Evolutionary conservation across 331 rosid genomes (phyloP).

Genomic region (Spiraea crenata): DNA sequence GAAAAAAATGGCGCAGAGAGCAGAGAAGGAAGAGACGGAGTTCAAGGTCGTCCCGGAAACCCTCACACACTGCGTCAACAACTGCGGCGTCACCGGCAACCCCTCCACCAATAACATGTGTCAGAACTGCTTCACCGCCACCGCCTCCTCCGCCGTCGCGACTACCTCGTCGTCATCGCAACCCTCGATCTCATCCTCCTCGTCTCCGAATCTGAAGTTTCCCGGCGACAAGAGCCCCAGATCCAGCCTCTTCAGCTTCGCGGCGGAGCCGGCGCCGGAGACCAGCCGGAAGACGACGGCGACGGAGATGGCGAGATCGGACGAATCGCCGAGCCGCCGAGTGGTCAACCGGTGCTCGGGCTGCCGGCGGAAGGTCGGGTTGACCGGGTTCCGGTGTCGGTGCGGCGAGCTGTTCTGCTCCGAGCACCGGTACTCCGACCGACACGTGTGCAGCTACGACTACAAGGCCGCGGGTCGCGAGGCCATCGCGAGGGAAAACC

Average conservation of each 20-base stretch:
- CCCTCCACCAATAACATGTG: conserved; percentile 89
- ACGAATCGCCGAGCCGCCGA: conserved; percentile 42
- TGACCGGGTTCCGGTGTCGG: conserved; percentile 88
- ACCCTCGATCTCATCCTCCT: conserved; percentile 23
- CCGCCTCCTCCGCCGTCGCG: conserved; percentile 36
- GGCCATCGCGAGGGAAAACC: conserved; percentile 90
- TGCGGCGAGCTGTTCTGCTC: conserved; percentile 90
- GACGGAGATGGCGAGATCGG: conserved; percentile 32
- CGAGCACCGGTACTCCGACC: conserved; percentile 90
- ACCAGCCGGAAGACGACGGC: conserved; percentile 4
- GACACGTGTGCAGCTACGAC: conserved; percentile 85
- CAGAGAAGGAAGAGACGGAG: conserved; percentile 86
- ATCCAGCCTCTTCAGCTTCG: conserved; percentile 48
- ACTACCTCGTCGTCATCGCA: conserved; percentile 22
- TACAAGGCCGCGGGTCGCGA: conserved; percentile 88
- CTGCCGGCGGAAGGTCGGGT: conserved; percentile 69
- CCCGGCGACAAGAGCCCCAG: conserved; percentile 46
- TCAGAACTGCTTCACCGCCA: conserved; percentile 75
- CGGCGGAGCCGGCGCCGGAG: conserved; percentile 17
- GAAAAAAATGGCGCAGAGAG: conserved; percentile 67
- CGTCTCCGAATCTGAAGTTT: conserved; percentile 28
- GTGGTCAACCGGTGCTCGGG: conserved; percentile 80
- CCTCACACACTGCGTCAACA: conserved; percentile 66
- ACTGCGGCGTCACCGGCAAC: conserved; percentile 78
- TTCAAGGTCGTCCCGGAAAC: conserved; percentile 81